Conservation (phyloP, 2,329 filamentous ascomycete species). For the Fusarium nanum region DNA sequence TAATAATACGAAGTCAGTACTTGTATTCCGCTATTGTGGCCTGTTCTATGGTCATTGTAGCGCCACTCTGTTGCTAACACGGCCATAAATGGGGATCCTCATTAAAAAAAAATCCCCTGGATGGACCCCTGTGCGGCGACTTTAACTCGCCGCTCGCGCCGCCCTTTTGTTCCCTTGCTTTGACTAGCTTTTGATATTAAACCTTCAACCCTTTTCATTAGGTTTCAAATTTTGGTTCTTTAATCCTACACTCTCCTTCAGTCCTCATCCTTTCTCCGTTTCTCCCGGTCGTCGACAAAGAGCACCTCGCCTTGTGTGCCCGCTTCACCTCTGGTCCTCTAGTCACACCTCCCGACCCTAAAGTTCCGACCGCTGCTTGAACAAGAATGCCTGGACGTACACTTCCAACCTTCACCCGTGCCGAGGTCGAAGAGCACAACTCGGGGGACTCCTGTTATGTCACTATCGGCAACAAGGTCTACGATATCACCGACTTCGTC, state of each 20-base stretch:
- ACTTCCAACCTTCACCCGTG: conserved; percentile 83
- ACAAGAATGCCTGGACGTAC: conserved; percentile 82
- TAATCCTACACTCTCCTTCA: conserved; percentile 18
- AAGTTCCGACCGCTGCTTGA: conserved; percentile 30
- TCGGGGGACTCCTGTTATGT: conserved; percentile 90
- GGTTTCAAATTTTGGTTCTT: conserved; percentile 10
- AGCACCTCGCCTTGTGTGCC: conserved; percentile 22
- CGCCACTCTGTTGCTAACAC: conserved; percentile 45
- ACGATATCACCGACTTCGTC: conserved; percentile 92
- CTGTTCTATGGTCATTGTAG: conserved; percentile 46
- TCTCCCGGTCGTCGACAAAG: conserved; percentile 19
- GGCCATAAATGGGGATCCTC: conserved; percentile 46
- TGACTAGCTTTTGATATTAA: conserved; percentile 29
- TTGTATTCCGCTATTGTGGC: conserved; percentile 37
- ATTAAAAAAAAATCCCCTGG: conserved; percentile 45
- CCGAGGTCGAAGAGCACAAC: conserved; percentile 86
- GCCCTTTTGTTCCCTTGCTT: conserved; percentile 30
- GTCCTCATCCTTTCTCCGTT: not conserved
- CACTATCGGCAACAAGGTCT: conserved; percentile 88
- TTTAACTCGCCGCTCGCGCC: conserved; percentile 28
- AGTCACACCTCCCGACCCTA: conserved; percentile 16
- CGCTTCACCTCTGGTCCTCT: conserved; percentile 4
- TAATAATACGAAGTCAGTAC: conserved; percentile 26
- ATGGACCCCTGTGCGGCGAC: conserved; percentile 43
- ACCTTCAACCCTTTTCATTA: conserved; percentile 19